A percentile compares a stretch with the other conserved stretches of the same genome.
These are phyloP conservation scores for Cyclocybe aegerita DNA, from an alignment of 768 basidiomycete genomes.

Conservation along the genomic window DNA sequence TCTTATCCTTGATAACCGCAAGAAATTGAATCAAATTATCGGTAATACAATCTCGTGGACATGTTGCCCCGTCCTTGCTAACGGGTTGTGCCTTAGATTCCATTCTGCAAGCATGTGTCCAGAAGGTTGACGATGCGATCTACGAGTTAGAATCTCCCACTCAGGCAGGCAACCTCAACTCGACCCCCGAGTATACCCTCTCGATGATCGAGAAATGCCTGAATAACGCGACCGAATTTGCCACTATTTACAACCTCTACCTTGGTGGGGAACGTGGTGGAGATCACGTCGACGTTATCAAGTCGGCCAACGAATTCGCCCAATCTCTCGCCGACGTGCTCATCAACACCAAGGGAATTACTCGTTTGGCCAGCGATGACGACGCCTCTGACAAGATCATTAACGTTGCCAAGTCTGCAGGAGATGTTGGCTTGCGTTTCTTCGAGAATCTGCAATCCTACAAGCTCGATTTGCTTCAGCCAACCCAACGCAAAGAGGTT, in stretches of 20 bases:
- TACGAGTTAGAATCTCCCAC: slow-evolving; percentile 97
- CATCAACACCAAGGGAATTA: slow-evolving; percentile 93
- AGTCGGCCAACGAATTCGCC: slow-evolving; percentile 94
- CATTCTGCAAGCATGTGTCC: slow-evolving; percentile 92
- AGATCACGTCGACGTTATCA: slow-evolving; percentile 97
- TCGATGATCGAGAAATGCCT: slow-evolving; percentile 98
- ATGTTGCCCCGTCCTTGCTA: slow-evolving; percentile 8
- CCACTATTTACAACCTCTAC: slow-evolving; percentile 89
- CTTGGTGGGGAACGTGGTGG: slow-evolving; percentile 86
- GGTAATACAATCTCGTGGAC: slow-evolving; percentile 41
- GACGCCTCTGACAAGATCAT: slow-evolving; percentile 92
- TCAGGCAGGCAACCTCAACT: slow-evolving; percentile 91
- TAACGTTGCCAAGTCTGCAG: slow-evolving; percentile 77
- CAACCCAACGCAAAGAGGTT: slow-evolving; percentile 76
- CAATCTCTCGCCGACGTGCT: slow-evolving; percentile 92
- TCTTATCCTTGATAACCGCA: slow-evolving; percentile 93
- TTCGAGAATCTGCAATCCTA: slow-evolving; percentile 97
- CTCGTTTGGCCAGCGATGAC: slow-evolving; percentile 86
- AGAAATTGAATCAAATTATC: slow-evolving; percentile 97
- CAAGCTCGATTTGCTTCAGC: slow-evolving; percentile 81
- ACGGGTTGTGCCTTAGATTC: slow-evolving; percentile 62
- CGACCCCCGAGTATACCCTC: slow-evolving; percentile 97
- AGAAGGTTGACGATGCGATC: slow-evolving; percentile 95
- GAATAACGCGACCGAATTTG: slow-evolving; percentile 95
- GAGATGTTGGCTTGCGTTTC: slow-evolving; percentile 86